A percentile compares a stretch with the other conserved stretches of the same genome.
phyloP scores from a whole-genome alignment of 352 stramenopile genomes.

The Pythium pectinolyticum region DNA sequence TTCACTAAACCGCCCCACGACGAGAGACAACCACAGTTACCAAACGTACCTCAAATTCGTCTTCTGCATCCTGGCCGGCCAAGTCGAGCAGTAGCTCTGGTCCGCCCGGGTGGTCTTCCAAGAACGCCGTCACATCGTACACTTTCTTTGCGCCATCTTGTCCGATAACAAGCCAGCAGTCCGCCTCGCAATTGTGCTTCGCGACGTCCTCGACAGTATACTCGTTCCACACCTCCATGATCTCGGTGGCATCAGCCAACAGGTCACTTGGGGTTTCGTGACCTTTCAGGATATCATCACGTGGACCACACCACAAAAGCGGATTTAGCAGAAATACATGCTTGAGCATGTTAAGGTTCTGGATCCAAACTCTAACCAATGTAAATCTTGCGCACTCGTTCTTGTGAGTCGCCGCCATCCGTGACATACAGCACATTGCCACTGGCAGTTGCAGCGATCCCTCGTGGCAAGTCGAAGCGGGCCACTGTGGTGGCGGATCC shows the following conservation, averaged over 20 bases:
- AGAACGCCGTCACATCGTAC: slow-evolving; percentile 94
- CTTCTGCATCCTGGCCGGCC: slow-evolving; percentile 76
- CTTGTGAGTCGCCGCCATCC: not conserved
- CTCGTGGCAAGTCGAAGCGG: slow-evolving; percentile 1
- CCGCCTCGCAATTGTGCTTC: slow-evolving; percentile 41
- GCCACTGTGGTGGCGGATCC: not conserved
- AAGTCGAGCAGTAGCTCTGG: slow-evolving; percentile 91
- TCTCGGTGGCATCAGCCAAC: too few relatives aligned
- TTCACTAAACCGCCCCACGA: too few relatives aligned
- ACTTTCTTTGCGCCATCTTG: slow-evolving; percentile 67
- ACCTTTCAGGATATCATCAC: too few relatives aligned
- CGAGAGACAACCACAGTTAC: too few relatives aligned
- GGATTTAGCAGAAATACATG: too few relatives aligned
- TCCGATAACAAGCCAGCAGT: slow-evolving; percentile 57
- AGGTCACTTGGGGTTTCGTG: too few relatives aligned
- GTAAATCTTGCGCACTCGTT: slow-evolving; percentile 17
- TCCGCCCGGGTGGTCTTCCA: slow-evolving; percentile 94
- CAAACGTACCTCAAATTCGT: slow-evolving; percentile 56
- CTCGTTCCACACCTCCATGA: slow-evolving; percentile 40
- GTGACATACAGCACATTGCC: slow-evolving; percentile 18
- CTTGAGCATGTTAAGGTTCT: too few relatives aligned
- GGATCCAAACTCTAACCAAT: too few relatives aligned
- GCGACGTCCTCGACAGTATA: slow-evolving; percentile 88
- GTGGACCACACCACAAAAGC: too few relatives aligned
- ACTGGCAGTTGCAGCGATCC: slow-evolving; percentile 1